Percentiles rank a stretch among this genome's conserved stretches.
phyloP scores from a whole-genome alignment of 768 basidiomycete genomes.

The Artomyces pyxidatus region DNA sequence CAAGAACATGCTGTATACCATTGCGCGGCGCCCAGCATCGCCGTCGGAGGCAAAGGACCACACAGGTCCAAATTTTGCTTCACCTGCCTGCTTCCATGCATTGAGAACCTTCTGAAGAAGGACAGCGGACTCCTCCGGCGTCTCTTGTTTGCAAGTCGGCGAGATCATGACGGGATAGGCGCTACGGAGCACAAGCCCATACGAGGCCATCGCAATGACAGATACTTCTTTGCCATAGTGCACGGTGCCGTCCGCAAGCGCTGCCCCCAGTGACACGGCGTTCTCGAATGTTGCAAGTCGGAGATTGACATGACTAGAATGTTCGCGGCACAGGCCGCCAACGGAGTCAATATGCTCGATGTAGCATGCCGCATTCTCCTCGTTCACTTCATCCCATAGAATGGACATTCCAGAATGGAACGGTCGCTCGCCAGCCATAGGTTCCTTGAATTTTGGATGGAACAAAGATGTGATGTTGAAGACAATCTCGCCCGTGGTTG shows the following conservation, averaged over 20 bases:
- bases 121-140: neutral
- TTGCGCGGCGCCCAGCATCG: neutral
- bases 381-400: conserved; percentile 22
- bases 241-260: conserved; percentile 16
- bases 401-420: conserved; percentile 10
- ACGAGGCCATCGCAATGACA: conserved; percentile 19
- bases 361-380: conserved; percentile 19
- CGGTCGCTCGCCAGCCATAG: neutral
- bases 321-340: conserved; percentile 23
- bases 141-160: neutral
- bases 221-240: conserved; percentile 24
- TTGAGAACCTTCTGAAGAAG: neutral
- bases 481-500: neutral
- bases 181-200: conserved; percentile 9
- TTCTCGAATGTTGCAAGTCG: neutral
- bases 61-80: neutral
- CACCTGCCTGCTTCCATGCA: neutral
- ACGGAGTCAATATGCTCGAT: conserved; percentile 18
- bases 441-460: neutral
- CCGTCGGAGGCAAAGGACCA: neutral
- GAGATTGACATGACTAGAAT: conserved; percentile 8
- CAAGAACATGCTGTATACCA: neutral
- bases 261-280: neutral
- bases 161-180: conserved; percentile 15
- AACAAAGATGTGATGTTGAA: neutral